Base-by-base conservation (phyloP, 441 rosid genomes). In the Viola pubescens region DNA sequence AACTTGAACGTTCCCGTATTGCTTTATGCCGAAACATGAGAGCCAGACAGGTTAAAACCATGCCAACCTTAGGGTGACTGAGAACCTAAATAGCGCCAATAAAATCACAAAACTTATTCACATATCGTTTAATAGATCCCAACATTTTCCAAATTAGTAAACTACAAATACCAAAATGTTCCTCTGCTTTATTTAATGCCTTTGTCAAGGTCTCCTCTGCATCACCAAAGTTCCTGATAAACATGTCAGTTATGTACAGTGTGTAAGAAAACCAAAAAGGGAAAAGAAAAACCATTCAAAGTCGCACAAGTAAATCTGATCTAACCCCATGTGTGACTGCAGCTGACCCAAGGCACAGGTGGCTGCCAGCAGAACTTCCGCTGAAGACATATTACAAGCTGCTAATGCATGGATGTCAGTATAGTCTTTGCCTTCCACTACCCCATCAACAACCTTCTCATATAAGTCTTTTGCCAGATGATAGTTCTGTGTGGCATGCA, bases 281-380 rank as follows among this genome's bases (percentile, higher is more conserved):
- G 54, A 66, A 11, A 48, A 40, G 65, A 61, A 14, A 16, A 10
- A 41, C 40, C 58, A 66, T 54, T 46, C 19, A 16, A 16, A 16
- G 41, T 56, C 39, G 58, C 16, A 53, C 9, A 7, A 41, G 5
- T 34, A 43, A 63, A 10, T 49, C 52, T 43, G 49, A 63, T 51
- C 64, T 61, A 64, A 89, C 97, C 97, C 95, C 70, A 75, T 64
- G 75, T 89, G 95, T 47, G 88, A 77, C 77, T 89, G 86, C 43
- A 89, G 87, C 79, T 87, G 97, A 63, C 97, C 98, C 69, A 91
- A 68, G 41, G 87, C 83, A 80, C 87, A 81, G 69, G 74, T 84
- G 47, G 94, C 88, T 60, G 91, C 91, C 45, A 89, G 53, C 42
- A 73, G 61, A 51, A 79, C 83, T 72, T 87, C 94, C 53, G 85